These are phyloP conservation scores for Cladosporium sp. DNA, from an alignment of 2,329 filamentous ascomycete genomes.

Conservation along the genomic window DNA sequence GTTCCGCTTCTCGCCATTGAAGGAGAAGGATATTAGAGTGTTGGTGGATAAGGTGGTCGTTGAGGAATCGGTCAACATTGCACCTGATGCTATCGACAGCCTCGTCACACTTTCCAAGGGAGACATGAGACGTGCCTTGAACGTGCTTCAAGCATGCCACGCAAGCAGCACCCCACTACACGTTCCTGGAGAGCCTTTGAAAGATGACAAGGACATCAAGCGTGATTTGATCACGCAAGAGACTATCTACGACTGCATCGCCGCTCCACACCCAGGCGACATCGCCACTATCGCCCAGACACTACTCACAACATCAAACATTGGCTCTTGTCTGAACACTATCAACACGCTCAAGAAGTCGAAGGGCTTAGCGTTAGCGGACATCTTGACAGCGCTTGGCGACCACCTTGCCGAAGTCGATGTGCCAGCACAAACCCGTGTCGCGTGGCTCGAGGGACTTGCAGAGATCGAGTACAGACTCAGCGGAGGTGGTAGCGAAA, in stretches of 20 bases:
- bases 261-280: constrained; percentile 87
- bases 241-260: constrained; percentile 95
- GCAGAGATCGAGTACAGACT: constrained; percentile 92
- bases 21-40: constrained; percentile 79
- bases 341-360: constrained; percentile 84
- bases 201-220: constrained; percentile 61
- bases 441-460: constrained; percentile 87
- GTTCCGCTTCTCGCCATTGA: constrained; percentile 92
- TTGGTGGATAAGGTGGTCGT: constrained; percentile 88
- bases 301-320: constrained; percentile 79
- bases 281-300: constrained; percentile 83
- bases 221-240: constrained; percentile 88
- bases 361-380: constrained; percentile 86
- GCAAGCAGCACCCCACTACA: constrained; percentile 74
- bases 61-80: constrained; percentile 83
- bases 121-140: constrained; percentile 92
- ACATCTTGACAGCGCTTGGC: constrained; percentile 84
- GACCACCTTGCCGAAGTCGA: constrained; percentile 83
- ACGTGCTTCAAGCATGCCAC: constrained; percentile 94
- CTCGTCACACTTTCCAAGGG: constrained; percentile 87
- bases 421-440: constrained; percentile 82
- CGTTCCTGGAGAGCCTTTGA: constrained; percentile 49
- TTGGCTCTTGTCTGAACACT: constrained; percentile 84
- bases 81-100: constrained; percentile 75
- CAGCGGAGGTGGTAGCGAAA: constrained; percentile 82